These are phyloP conservation scores for Tulasnella sp. DNA, from an alignment of 768 basidiomycete genomes.

Conservation along the genomic window DNA sequence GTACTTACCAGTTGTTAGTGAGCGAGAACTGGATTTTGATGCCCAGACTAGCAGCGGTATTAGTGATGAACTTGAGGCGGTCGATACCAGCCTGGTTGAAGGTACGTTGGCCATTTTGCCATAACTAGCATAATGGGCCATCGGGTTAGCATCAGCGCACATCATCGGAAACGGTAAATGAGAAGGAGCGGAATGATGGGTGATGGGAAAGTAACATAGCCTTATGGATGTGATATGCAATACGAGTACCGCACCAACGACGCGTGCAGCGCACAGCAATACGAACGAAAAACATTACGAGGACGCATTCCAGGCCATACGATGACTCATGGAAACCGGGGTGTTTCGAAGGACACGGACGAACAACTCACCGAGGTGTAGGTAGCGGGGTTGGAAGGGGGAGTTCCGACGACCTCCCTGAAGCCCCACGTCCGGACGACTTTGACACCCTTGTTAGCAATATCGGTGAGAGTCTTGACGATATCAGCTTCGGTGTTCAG, in stretches of 20 bases:
- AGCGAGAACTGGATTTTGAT: slow-evolving; percentile 10
- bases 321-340: background rate
- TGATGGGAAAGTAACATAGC: too few relatives aligned
- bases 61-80: slow-evolving; percentile 11
- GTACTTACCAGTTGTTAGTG: slow-evolving; percentile 18
- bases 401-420: slow-evolving; percentile 3
- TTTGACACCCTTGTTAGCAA: background rate
- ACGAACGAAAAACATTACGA: too few relatives aligned
- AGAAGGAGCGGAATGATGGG: too few relatives aligned
- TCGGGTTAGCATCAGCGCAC: slow-evolving; percentile 3
- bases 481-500: slow-evolving; percentile 13
- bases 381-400: background rate
- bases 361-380: slow-evolving; percentile 6
- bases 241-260: too few relatives aligned
- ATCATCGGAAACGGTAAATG: too few relatives aligned
- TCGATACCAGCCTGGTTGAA: slow-evolving; percentile 15
- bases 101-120: slow-evolving; percentile 4
- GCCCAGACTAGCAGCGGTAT: background rate
- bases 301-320: background rate
- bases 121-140: background rate
- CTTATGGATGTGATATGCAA: too few relatives aligned
- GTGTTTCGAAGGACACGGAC: background rate
- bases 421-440: slow-evolving; percentile 16
- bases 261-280: too few relatives aligned
- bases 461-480: slow-evolving; percentile 9